Evolutionary conservation across 73 alveolate genomes (phyloP).

Genomic region (Durusdinium trenchii): DNA sequence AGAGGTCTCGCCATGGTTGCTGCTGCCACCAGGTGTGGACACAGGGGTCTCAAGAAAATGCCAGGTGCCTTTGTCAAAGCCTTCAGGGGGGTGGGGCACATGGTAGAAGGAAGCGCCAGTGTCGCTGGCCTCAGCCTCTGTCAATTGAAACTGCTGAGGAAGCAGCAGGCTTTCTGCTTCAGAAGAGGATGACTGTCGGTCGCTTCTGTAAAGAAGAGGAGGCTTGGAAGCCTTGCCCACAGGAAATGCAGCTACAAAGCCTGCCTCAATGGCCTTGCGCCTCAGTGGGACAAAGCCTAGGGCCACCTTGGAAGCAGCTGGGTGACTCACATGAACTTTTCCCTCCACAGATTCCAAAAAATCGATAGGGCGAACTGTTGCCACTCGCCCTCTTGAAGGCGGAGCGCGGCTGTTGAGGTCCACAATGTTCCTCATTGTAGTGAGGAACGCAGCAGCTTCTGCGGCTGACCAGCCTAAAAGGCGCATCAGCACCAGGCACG

Average conservation of each 20-base stretch:
- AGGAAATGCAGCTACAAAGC: conserved; percentile 2
- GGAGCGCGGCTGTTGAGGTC: conserved; percentile 33
- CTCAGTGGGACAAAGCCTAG: conserved; percentile 14
- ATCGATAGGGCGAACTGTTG: neutral
- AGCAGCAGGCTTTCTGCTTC: neutral
- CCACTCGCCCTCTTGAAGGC: neutral
- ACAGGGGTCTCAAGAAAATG: neutral
- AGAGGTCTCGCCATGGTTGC: neutral
- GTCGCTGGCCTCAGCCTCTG: neutral
- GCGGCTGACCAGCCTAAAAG: neutral
- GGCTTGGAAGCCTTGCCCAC: neutral
- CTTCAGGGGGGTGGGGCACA: too few species aligned
- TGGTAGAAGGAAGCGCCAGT: neutral
- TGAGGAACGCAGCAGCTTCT: neutral
- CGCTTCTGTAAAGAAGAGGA: neutral
- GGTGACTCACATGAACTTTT: neutral
- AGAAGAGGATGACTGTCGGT: neutral
- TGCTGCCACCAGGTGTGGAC: conserved; percentile 22
- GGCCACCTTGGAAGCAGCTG: neutral
- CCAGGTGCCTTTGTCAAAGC: neutral
- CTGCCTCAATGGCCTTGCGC: neutral
- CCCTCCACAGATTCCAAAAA: neutral
- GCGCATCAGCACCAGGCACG: neutral
- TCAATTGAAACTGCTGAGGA: neutral
- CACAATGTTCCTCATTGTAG: neutral